Conservation (phyloP, 257 asterid species). For the Solanum paucissectum region DNA sequence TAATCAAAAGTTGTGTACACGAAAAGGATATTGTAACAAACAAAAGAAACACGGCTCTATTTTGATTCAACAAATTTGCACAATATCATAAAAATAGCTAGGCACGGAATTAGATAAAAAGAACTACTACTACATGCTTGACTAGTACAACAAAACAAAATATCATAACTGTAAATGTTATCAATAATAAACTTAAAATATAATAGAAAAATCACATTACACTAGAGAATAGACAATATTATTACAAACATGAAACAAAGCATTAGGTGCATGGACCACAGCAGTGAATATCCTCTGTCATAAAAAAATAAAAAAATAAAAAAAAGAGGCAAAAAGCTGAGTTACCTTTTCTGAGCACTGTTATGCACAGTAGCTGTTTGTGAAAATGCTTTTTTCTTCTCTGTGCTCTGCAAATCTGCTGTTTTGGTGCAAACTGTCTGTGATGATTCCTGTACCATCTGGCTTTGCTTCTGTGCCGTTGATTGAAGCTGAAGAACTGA, state of each 20-base stretch:
- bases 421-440: slow-evolving; percentile 38
- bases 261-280: slow-evolving; percentile 40
- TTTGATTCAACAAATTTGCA: not conserved
- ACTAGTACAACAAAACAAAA: not conserved
- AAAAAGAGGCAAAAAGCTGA: slow-evolving; percentile 17
- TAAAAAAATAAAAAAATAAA: slow-evolving; percentile 1
- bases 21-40: not conserved
- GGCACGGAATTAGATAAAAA: not conserved
- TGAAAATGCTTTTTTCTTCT: slow-evolving; percentile 55
- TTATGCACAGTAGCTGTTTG: slow-evolving; percentile 47
- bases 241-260: slow-evolving; percentile 4
- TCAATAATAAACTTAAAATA: not conserved
- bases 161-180: not conserved
- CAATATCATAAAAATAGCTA: not conserved
- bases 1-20: not conserved
- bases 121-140: not conserved
- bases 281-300: slow-evolving; percentile 48
- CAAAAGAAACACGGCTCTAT: not conserved
- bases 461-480: slow-evolving; percentile 15
- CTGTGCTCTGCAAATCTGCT: slow-evolving; percentile 37
- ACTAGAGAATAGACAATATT: not conserved
- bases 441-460: slow-evolving; percentile 45
- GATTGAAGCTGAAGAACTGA: slow-evolving; percentile 36
- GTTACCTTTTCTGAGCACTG: slow-evolving; percentile 79
- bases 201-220: not conserved